Conservation (phyloP, 257 asterid species). For the Datura wrightii region DNA sequence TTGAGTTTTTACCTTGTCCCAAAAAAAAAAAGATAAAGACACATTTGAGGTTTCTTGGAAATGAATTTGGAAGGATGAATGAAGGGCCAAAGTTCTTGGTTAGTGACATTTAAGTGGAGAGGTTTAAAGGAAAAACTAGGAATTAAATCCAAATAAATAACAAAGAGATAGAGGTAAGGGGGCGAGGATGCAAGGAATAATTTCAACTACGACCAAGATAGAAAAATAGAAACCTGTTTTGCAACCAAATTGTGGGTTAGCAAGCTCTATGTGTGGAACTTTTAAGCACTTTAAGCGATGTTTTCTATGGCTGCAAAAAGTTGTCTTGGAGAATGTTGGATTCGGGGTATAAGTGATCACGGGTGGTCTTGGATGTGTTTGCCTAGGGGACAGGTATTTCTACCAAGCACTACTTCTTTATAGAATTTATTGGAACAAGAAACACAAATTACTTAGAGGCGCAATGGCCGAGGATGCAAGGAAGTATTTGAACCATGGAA, state of each 20-base stretch:
- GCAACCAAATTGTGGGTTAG: not conserved
- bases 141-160: not conserved
- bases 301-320: not conserved
- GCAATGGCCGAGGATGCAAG: constrained; percentile 19
- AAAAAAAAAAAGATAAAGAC: not conserved
- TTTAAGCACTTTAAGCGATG: not conserved
- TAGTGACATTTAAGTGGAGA: not conserved
- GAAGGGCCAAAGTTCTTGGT: not conserved
- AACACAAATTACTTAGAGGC: not conserved
- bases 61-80: not conserved
- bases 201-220: not conserved
- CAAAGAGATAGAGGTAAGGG: not conserved
- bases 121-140: not conserved
- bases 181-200: not conserved
- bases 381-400: not conserved
- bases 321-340: not conserved
- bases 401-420: not conserved
- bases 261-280: not conserved
- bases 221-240: not conserved
- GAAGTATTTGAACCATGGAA: not conserved
- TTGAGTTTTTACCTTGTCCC: not conserved
- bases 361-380: constrained; percentile 24
- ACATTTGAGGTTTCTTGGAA: not conserved
- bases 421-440: not conserved
- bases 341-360: not conserved